Evolutionary conservation across 2,329 filamentous ascomycete genomes (phyloP).

Genomic region (Fusarium buxicola): DNA sequence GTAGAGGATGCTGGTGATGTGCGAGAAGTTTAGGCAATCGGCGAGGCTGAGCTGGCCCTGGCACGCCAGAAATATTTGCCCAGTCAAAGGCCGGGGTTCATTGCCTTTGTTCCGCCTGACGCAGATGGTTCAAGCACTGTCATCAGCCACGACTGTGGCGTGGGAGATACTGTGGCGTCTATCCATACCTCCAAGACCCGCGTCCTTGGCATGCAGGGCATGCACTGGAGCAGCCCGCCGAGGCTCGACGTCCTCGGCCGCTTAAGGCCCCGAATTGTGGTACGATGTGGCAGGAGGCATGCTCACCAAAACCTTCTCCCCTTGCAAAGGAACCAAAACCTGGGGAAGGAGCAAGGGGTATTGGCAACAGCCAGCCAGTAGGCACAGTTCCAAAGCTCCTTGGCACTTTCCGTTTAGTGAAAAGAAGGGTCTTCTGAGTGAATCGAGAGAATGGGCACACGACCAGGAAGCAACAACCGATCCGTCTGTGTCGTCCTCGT

Average conservation of each 20-base stretch:
- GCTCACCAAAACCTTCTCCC: conserved; percentile 16
- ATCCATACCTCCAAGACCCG: too few species aligned
- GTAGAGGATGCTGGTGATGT: conserved; percentile 30
- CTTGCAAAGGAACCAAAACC: conserved; percentile 19
- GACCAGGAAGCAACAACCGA: neutral
- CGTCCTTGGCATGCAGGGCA: too few species aligned
- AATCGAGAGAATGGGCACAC: conserved; percentile 25
- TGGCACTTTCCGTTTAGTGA: conserved; percentile 1
- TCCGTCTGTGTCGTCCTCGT: too few species aligned
- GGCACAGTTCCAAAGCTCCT: conserved; percentile 9
- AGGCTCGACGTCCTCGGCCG: conserved; percentile 14
- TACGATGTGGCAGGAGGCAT: conserved; percentile 27
- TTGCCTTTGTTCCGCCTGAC: neutral
- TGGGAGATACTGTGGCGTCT: neutral
- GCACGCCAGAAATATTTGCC: conserved; percentile 18
- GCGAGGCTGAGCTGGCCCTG: conserved; percentile 42
- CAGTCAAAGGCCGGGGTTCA: conserved; percentile 34
- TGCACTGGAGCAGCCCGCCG: neutral
- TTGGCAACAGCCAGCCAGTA: conserved; percentile 16
- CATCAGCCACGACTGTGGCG: conserved; percentile 5
- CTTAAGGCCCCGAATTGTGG: conserved; percentile 20
- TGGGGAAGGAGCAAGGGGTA: conserved; percentile 26
- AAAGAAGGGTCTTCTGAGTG: conserved; percentile 5
- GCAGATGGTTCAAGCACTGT: neutral
- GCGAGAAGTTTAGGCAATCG: conserved; percentile 34